A percentile compares a stretch with the other conserved stretches of the same genome.
Evolutionary conservation across 108 stramenopile species (phyloP).

Genomic region (Skeletonema potamos): DNA sequence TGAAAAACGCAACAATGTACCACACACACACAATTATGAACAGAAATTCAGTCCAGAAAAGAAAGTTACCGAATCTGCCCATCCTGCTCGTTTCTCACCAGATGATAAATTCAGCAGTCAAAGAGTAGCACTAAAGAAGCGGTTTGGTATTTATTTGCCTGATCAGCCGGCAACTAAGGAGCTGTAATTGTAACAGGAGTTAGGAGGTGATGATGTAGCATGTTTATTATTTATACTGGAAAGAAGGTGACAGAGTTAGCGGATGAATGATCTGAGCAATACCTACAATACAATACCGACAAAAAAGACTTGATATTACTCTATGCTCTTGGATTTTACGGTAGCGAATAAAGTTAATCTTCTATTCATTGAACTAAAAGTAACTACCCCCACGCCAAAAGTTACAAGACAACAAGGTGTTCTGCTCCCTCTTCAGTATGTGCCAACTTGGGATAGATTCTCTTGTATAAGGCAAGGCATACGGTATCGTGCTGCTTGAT

Average conservation of each 20-base stretch:
- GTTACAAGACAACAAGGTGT: conserved; percentile 32
- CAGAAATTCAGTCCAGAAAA: conserved; percentile 88
- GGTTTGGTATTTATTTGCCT: conserved; percentile 96
- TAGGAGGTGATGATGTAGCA: background rate
- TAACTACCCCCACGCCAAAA: background rate
- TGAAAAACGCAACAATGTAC: conserved; percentile 4
- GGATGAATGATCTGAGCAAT: background rate
- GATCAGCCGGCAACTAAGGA: conserved; percentile 73
- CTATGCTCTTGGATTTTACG: background rate
- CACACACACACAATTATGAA: conserved; percentile 1
- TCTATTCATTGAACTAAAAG: background rate
- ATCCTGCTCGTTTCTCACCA: conserved; percentile 97
- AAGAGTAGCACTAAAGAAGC: conserved; percentile 94
- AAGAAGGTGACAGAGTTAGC: background rate
- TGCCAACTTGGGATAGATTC: conserved; percentile 96
- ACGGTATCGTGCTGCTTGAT: conserved; percentile 99
- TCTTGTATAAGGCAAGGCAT: conserved; percentile 95
- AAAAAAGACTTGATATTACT: background rate
- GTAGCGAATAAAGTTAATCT: background rate
- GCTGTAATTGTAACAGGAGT: conserved; percentile 39
- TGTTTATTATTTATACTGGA: background rate
- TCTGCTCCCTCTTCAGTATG: conserved; percentile 23
- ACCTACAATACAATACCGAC: background rate
- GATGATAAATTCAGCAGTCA: conserved; percentile 99
- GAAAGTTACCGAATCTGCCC: conserved; percentile 90